Conservation (phyloP, 2,329 filamentous ascomycete species). For the Stenocarpella maydis region DNA sequence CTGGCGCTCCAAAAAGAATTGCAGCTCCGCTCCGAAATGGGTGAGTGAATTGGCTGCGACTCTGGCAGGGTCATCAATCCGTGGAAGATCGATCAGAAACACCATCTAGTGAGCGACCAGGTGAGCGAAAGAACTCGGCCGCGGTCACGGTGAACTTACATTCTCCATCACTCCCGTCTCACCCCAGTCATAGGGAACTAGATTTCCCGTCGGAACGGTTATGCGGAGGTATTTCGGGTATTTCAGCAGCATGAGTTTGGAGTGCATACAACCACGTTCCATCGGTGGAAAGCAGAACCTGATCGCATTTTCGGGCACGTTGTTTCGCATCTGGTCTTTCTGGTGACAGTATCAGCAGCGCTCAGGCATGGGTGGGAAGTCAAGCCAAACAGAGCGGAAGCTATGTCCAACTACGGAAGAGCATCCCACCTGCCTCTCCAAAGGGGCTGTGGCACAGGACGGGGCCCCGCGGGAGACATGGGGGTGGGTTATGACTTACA, state of each 20-base stretch:
- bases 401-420: not conserved
- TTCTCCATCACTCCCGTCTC: slow-evolving; percentile 88
- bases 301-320: slow-evolving; percentile 61
- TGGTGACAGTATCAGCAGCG: slow-evolving; percentile 39
- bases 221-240: slow-evolving; percentile 77
- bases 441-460: slow-evolving; percentile 1
- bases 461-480: not conserved
- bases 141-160: slow-evolving; percentile 51
- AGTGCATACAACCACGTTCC: slow-evolving; percentile 79
- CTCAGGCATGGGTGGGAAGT: slow-evolving; percentile 6
- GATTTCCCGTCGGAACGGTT: slow-evolving; percentile 86
- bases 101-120: slow-evolving; percentile 62
- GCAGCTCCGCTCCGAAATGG: slow-evolving; percentile 74
- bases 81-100: slow-evolving; percentile 92
- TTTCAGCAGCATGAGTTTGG: slow-evolving; percentile 91
- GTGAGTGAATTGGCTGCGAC: slow-evolving; percentile 48
- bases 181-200: slow-evolving; percentile 89
- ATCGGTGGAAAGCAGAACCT: slow-evolving; percentile 85
- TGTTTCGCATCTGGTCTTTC: slow-evolving; percentile 59
- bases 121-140: slow-evolving; percentile 34
- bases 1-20: slow-evolving; percentile 74
- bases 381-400: slow-evolving; percentile 11
- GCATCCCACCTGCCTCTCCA: slow-evolving; percentile 10
- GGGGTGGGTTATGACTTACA: slow-evolving; percentile 48
- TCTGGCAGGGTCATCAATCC: slow-evolving; percentile 50